A percentile compares a stretch with the other conserved stretches of the same genome.
Conservation (phyloP, 1,284 basidiomycete species). For the Ustilago esculenta region DNA sequence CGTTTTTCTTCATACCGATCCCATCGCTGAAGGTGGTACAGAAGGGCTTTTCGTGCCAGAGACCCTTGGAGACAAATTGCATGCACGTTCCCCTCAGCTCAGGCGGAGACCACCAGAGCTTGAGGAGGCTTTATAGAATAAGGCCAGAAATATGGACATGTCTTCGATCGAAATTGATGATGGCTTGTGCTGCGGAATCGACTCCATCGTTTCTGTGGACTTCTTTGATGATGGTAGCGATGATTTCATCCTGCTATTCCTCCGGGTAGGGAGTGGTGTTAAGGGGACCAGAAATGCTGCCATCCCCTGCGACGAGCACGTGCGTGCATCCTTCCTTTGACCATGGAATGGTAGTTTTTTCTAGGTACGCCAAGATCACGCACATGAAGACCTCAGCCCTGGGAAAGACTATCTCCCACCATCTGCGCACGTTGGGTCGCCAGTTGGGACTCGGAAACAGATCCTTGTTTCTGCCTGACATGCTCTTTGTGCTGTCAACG, state of each 20-base stretch:
- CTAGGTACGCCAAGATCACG: too few relatives aligned
- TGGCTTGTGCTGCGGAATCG: too few relatives aligned
- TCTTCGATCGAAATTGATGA: too few relatives aligned
- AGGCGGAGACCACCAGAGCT: background rate
- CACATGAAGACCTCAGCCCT: too few relatives aligned
- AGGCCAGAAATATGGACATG: too few relatives aligned
- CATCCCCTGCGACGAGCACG: background rate
- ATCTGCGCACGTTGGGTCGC: constrained; percentile 1
- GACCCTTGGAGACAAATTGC: constrained; percentile 4
- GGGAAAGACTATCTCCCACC: constrained; percentile 2
- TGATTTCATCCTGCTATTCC: constrained; percentile 1
- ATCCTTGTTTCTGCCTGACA: too few relatives aligned
- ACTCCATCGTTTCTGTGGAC: too few relatives aligned
- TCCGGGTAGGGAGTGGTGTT: too few relatives aligned
- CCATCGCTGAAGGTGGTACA: background rate
- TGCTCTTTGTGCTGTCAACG: too few relatives aligned
- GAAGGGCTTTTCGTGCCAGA: constrained; percentile 1
- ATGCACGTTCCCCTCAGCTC: background rate
- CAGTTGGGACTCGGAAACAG: too few relatives aligned
- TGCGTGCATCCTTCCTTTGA: background rate
- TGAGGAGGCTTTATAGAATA: too few relatives aligned
- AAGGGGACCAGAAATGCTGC: too few relatives aligned
- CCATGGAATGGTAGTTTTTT: background rate
- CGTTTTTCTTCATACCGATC: background rate
- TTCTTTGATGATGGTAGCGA: background rate